Conservation (phyloP, 2,329 filamentous ascomycete species). For the Exserohilum turcica region DNA sequence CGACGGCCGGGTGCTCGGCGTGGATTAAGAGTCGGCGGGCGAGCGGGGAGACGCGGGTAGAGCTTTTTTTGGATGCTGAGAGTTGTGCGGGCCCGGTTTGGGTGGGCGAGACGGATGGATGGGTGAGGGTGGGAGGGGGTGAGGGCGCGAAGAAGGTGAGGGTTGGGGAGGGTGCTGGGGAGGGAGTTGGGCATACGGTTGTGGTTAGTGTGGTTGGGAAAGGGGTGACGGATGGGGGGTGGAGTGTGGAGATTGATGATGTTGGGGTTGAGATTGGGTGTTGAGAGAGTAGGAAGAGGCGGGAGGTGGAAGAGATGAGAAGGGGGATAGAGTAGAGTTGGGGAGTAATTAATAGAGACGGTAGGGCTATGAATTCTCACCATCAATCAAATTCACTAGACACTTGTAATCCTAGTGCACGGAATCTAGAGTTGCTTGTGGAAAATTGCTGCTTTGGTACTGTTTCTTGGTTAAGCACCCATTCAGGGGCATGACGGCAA, state of each 20-base stretch:
- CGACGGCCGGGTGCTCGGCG: conserved; percentile 14
- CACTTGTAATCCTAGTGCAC: no score
- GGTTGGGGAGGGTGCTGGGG: neutral
- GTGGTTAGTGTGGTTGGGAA: conserved; percentile 20
- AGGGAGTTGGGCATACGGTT: conserved; percentile 13
- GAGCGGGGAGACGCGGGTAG: conserved; percentile 16
- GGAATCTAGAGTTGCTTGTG: neutral
- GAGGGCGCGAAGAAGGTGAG: conserved; percentile 8
- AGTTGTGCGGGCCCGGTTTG: conserved; percentile 16
- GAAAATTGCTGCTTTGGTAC: neutral
- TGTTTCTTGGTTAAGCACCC: neutral
- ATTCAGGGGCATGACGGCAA: neutral
- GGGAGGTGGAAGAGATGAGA: neutral
- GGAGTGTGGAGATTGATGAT: conserved; percentile 23
- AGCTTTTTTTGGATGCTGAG: conserved; percentile 22
- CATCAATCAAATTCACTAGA: no score
- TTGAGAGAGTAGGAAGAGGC: no score
- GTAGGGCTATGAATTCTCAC: no score
- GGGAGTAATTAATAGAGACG: no score
- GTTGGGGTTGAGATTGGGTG: conserved; percentile 18
- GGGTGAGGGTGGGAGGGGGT: conserved; percentile 18
- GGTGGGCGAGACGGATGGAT: conserved; percentile 8
- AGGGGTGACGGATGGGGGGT: conserved; percentile 15
- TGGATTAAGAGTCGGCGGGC: conserved; percentile 17
- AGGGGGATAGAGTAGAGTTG: neutral